phyloP scores from a whole-genome alignment of 306 rosid species.

The Casuarina glauca region DNA sequence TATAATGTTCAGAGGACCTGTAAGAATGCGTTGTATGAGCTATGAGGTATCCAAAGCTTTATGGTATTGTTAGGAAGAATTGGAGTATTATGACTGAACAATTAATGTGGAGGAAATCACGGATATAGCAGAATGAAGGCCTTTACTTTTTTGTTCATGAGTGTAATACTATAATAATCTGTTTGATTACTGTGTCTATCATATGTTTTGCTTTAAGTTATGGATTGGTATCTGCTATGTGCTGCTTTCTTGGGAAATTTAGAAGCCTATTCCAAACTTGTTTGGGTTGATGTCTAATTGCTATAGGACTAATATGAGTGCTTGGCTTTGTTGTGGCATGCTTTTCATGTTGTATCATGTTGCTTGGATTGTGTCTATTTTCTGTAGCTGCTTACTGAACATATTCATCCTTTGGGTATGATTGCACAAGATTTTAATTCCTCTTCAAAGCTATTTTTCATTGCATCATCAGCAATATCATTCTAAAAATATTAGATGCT shows the following conservation, averaged over 20 bases:
- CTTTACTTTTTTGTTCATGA: neutral
- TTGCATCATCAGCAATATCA: neutral
- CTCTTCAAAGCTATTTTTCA: neutral
- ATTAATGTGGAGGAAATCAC: neutral
- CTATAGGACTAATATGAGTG: neutral
- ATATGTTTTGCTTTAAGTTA: neutral
- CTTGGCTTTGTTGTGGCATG: neutral
- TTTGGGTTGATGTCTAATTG: neutral
- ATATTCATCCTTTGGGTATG: neutral
- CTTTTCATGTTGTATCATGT: neutral
- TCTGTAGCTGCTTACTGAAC: neutral
- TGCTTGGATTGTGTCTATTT: neutral
- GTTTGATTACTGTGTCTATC: neutral
- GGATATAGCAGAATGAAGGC: neutral
- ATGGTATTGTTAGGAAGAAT: neutral
- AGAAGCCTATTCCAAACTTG: neutral
- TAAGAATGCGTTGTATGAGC: neutral
- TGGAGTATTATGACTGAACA: slow-evolving; percentile 12
- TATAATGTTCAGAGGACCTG: neutral
- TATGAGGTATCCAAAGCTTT: neutral
- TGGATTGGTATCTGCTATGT: neutral
- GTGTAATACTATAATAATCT: too few relatives aligned
- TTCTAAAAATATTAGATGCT: neutral
- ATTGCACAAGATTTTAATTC: neutral
- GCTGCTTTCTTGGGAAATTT: neutral